Conservation (phyloP, 768 basidiomycete species). For the Boletus reticuloceps region DNA sequence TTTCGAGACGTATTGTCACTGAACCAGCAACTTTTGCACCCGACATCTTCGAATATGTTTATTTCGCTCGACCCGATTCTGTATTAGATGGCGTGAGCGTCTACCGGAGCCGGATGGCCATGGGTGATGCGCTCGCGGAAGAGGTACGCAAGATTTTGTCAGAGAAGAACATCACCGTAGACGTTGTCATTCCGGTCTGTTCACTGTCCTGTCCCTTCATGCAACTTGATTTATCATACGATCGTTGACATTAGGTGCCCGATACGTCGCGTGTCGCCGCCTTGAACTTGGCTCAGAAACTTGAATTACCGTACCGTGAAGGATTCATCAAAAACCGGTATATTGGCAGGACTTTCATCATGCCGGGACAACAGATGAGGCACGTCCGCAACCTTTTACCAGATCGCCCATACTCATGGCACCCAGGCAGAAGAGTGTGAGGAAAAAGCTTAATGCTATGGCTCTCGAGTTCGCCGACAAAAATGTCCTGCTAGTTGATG, state of each 20-base stretch:
- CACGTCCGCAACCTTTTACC: conserved; percentile 21
- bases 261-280: conserved; percentile 97
- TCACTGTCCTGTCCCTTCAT: neutral
- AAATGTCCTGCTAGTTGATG: conserved; percentile 94
- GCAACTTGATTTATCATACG: neutral
- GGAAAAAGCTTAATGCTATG: conserved; percentile 97
- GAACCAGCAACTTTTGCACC: conserved; percentile 80
- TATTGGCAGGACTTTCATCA: conserved; percentile 97
- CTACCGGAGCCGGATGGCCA: conserved; percentile 97
- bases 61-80: conserved; percentile 97
- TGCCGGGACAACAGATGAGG: conserved; percentile 99
- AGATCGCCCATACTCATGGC: conserved; percentile 1
- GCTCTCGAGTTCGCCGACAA: conserved; percentile 92
- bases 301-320: conserved; percentile 90
- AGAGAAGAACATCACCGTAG: conserved; percentile 68
- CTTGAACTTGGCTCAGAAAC: conserved; percentile 88
- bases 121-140: conserved; percentile 93
- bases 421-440: conserved; percentile 84
- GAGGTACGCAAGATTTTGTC: conserved; percentile 76
- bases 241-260: conserved; percentile 58
- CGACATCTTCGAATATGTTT: conserved; percentile 98
- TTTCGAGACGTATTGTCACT: conserved; percentile 73
- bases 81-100: conserved; percentile 97
- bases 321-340: conserved; percentile 99
- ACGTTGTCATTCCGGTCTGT: conserved; percentile 92